Base-by-base conservation (phyloP, 345 rosid species). In the Draba incana region DNA sequence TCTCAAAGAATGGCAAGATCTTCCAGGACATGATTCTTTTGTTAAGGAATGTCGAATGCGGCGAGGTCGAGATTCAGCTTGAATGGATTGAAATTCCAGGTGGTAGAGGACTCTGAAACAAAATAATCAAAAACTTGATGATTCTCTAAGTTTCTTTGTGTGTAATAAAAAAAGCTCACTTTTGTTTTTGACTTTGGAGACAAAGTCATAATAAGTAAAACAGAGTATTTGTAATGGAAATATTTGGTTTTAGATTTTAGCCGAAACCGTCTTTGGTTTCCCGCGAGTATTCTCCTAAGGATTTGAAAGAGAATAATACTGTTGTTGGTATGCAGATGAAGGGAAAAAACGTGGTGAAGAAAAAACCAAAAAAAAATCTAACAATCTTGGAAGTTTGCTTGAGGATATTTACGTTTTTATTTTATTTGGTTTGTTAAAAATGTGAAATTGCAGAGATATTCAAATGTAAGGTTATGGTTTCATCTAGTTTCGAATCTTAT, bases 41-140 rank as follows among this genome's bases (percentile, higher is more conserved):
- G 51, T 64, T 90, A 51, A 60, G 64, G 66, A 83, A 92, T 44
- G 93, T 85, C 0, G 85, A 85, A 59, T 76, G 72, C 0, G 93
- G 97, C 0, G 85, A 88, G 64, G 88, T 88, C 5, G 85, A 82
- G 71, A 67, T 90, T 70, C 86, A 81, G 62, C 74, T 90, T 20
- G 88, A 82, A 57, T 92, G 97, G 92, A 77, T 92, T 58, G 77
- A 83, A 0, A 43, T 81, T 58, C 71, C 76, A 35, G 79, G 82
- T 66, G 66, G 70, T 14, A 78, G 53, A 30, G 77, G 82, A 38
- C 59, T 73, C 57, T 74, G 44, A 60, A 16, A 44, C 56, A 53
- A 9, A 57, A 1, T 41, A 1, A 13, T 41, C 1, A 47, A 28
- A 14, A 46, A 11, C 8, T 33, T 59, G 4, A 42, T 58, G 3